These are phyloP conservation scores for Microcyclospora pomicola DNA, from an alignment of 2,329 filamentous ascomycete genomes.

Conservation along the genomic window DNA sequence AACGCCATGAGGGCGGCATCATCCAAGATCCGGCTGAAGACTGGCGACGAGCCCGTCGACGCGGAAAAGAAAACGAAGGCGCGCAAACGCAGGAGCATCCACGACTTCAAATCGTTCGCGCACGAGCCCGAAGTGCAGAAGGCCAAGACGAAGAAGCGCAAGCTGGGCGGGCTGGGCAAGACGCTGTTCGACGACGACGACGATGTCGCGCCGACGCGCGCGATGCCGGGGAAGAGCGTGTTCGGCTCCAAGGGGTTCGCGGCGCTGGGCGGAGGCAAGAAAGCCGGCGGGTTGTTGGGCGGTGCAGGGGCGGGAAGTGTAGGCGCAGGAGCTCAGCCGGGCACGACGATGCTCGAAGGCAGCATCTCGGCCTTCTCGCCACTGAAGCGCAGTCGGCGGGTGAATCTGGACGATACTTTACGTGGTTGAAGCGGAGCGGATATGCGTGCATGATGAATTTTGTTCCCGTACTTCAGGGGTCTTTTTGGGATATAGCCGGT, in stretches of 20 bases:
- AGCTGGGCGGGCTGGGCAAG: constrained; percentile 24
- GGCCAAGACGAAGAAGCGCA: constrained; percentile 22
- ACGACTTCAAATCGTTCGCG: constrained; percentile 28
- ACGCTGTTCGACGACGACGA: constrained; percentile 29
- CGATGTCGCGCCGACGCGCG: constrained; percentile 13
- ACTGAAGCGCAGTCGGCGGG: constrained; percentile 20
- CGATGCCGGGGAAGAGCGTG: constrained; percentile 12
- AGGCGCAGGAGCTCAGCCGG: constrained; percentile 14
- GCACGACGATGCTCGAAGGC: constrained; percentile 20
- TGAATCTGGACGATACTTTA: constrained; percentile 20
- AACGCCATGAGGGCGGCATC: constrained; percentile 22
- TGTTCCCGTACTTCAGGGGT: too few relatives aligned
- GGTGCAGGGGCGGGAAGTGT: constrained; percentile 10
- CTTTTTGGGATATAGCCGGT: too few relatives aligned
- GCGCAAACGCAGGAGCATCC: constrained; percentile 32
- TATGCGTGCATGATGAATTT: not conserved
- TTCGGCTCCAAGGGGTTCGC: constrained; percentile 21
- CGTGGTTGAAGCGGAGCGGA: constrained; percentile 8
- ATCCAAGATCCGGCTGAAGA: constrained; percentile 28
- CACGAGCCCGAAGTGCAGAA: constrained; percentile 18
- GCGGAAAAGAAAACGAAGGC: constrained; percentile 19
- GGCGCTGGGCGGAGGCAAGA: constrained; percentile 16
- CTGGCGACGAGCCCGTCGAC: constrained; percentile 16
- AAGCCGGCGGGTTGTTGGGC: constrained; percentile 13
- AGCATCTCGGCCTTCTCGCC: constrained; percentile 26